A percentile compares a stretch with the other conserved stretches of the same genome.
Evolutionary conservation across 106 monocot species (phyloP).

Genomic region (Hemerocallis citrina): DNA sequence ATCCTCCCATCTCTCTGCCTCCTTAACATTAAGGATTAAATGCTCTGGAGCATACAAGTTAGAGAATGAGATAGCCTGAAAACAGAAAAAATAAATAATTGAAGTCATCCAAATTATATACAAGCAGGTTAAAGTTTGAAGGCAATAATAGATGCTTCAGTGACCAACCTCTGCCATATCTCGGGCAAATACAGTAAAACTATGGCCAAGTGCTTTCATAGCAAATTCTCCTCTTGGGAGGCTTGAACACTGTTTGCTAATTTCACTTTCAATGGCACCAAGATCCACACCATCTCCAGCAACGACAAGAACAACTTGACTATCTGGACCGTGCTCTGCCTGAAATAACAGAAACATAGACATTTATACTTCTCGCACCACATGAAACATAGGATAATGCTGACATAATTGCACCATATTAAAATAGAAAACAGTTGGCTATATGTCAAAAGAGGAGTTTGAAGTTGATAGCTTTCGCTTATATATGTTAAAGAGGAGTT

Average conservation of each 20-base stretch:
- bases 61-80: conserved; percentile 86
- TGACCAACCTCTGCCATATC: conserved; percentile 72
- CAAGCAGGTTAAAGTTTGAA: background rate
- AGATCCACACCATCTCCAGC: conserved; percentile 73
- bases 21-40: conserved; percentile 80
- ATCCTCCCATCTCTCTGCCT: conserved; percentile 82
- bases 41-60: conserved; percentile 98
- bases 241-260: conserved; percentile 55
- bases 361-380: background rate
- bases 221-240: conserved; percentile 93
- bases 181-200: conserved; percentile 64
- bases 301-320: conserved; percentile 94
- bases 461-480: too few species aligned
- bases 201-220: conserved; percentile 84
- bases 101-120: background rate
- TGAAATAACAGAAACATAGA: conserved; percentile 15
- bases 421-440: too few species aligned
- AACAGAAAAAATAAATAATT: conserved; percentile 1
- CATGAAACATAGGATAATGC: background rate
- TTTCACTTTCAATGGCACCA: conserved; percentile 59
- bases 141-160: background rate
- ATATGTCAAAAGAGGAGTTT: too few species aligned
- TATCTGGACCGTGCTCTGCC: conserved; percentile 99
- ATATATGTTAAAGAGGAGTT: too few species aligned
- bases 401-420: too few species aligned